phyloP scores from a whole-genome alignment of 176 grass and related monocot species.

The Musa itinerans region DNA sequence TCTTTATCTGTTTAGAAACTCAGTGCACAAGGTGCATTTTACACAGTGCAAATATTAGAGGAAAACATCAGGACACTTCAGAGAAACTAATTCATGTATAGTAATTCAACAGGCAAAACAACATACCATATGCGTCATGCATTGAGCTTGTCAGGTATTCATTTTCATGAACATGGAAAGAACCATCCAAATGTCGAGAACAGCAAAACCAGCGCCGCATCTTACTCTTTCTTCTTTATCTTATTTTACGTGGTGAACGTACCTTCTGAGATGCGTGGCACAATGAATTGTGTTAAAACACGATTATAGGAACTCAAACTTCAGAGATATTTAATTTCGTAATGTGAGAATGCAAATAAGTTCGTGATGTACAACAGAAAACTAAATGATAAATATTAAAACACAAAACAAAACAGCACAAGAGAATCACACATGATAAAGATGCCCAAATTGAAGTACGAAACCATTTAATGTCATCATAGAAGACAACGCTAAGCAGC shows the following conservation, averaged over 20 bases:
- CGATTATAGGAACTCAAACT: too few species aligned
- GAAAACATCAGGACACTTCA: conserved; percentile 1
- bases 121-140: conserved; percentile 35
- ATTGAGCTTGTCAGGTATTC: conserved; percentile 26
- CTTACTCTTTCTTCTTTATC: conserved; percentile 21
- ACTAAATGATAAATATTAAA: too few species aligned
- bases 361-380: too few species aligned
- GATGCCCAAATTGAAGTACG: too few species aligned
- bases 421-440: too few species aligned
- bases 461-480: too few species aligned
- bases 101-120: conserved; percentile 7
- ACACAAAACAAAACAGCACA: too few species aligned
- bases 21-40: too few species aligned
- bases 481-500: too few species aligned
- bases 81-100: conserved; percentile 3
- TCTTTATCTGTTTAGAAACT: too few species aligned
- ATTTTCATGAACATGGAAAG: conserved; percentile 32
- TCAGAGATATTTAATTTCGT: background rate
- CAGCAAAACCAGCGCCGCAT: conserved; percentile 70
- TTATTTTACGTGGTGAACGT: conserved; percentile 14
- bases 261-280: conserved; percentile 13
- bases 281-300: background rate
- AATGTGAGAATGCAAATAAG: background rate
- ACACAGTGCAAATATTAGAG: background rate
- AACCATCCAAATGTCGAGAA: conserved; percentile 38